Evolutionary conservation across 208 protist species (phyloP).

Genomic region (Leishmania amazonensis): DNA sequence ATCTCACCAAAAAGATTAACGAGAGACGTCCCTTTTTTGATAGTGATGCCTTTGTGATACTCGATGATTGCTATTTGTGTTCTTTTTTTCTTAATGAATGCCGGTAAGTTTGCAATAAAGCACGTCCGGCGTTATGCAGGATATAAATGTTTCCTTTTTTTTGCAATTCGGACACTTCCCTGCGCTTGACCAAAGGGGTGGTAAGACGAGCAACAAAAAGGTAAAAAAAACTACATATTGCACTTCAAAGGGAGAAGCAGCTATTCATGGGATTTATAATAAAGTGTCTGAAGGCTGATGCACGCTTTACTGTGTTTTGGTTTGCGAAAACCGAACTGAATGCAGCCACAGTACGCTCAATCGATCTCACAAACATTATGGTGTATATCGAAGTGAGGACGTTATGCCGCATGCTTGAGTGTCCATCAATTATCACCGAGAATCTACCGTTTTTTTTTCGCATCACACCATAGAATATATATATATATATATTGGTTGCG

Average conservation of each 20-base stretch:
- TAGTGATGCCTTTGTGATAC: not conserved
- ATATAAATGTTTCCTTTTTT: not conserved
- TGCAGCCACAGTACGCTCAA: not conserved
- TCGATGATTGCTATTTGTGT: not conserved
- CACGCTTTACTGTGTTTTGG: not conserved
- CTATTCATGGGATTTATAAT: not conserved
- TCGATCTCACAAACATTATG: not conserved
- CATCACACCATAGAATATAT: not conserved
- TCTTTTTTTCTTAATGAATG: not conserved
- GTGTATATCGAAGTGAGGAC: not conserved
- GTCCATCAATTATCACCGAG: not conserved
- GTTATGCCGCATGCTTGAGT: not conserved
- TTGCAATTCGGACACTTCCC: not conserved
- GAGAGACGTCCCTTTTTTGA: not conserved
- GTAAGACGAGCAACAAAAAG: not conserved
- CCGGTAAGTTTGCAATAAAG: not conserved
- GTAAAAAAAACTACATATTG: not conserved
- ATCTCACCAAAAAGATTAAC: not conserved
- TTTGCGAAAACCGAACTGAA: not conserved
- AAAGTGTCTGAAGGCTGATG: not conserved
- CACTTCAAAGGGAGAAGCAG: not conserved
- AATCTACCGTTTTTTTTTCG: not conserved
- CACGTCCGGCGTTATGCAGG: not conserved
- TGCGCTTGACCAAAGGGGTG: not conserved
- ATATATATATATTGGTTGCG: not conserved